Percentiles rank a stretch among this genome's conserved stretches.
Conservation (phyloP, 768 basidiomycete genomes). For the Sarcodon aspratus region DNA sequence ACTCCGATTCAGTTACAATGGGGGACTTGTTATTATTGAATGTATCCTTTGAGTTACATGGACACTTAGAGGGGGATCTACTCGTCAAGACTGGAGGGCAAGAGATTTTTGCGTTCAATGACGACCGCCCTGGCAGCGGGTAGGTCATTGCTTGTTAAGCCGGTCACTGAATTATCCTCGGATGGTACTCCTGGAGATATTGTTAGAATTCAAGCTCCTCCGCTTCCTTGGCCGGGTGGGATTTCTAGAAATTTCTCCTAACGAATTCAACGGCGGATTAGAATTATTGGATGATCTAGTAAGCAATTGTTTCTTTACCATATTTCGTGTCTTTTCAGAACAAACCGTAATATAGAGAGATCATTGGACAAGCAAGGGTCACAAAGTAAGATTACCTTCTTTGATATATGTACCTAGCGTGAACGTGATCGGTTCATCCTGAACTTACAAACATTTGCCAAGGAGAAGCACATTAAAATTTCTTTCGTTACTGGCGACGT, state of each 20-base stretch:
- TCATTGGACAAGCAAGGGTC: constrained; percentile 78
- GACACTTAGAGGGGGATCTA: constrained; percentile 59
- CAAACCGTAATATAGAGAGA: constrained; percentile 48
- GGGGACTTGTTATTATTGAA: constrained; percentile 66
- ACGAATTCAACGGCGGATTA: constrained; percentile 86
- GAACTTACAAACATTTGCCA: constrained; percentile 65
- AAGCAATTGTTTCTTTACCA: constrained; percentile 9
- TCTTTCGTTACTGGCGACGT: constrained; percentile 89
- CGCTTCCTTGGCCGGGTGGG: constrained; percentile 62
- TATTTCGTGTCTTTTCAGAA: background rate
- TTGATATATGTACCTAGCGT: constrained; percentile 32
- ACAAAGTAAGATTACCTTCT: constrained; percentile 40
- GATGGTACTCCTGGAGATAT: constrained; percentile 77
- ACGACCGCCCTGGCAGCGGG: background rate
- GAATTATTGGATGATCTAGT: constrained; percentile 92
- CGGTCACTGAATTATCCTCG: constrained; percentile 88
- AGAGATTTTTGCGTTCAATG: background rate
- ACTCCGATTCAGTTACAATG: constrained; percentile 38
- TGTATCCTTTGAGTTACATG: constrained; percentile 55
- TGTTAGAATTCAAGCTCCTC: constrained; percentile 77
- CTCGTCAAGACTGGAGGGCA: constrained; percentile 72
- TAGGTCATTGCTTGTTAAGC: constrained; percentile 26
- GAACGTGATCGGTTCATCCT: constrained; percentile 88
- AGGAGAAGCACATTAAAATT: constrained; percentile 53
- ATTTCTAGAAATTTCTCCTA: constrained; percentile 60